These are phyloP conservation scores for Buxus sempervirens DNA, from an alignment of 164 flowering plant species.

Conservation along the genomic window DNA sequence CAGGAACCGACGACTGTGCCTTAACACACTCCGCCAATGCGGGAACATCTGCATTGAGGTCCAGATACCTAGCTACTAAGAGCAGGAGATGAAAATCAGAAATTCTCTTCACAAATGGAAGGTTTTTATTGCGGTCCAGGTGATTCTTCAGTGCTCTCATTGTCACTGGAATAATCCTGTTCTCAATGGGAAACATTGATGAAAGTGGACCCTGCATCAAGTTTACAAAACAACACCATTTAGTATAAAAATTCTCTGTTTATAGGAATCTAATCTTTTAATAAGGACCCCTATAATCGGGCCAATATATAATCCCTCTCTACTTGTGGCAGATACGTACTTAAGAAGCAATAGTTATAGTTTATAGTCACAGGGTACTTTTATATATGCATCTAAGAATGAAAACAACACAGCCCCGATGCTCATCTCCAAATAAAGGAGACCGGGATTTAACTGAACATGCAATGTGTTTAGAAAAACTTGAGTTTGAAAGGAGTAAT, in stretches of 20 bases:
- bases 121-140: constrained; percentile 57
- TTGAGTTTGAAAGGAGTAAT: too few relatives aligned
- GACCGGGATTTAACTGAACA: too few relatives aligned
- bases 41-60: constrained; percentile 65
- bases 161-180: constrained; percentile 49
- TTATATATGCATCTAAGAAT: too few relatives aligned
- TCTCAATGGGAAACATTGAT: constrained; percentile 75
- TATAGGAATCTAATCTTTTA: background rate
- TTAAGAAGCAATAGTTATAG: too few relatives aligned
- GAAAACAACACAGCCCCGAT: too few relatives aligned
- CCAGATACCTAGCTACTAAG: constrained; percentile 59
- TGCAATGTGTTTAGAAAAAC: too few relatives aligned
- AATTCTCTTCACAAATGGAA: constrained; percentile 76
- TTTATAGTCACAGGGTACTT: too few relatives aligned
- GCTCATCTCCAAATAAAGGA: too few relatives aligned
- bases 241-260: background rate
- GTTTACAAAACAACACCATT: background rate
- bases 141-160: constrained; percentile 66
- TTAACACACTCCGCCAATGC: constrained; percentile 72
- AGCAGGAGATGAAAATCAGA: constrained; percentile 87
- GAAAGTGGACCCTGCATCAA: constrained; percentile 79
- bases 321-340: too few relatives aligned
- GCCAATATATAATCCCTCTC: too few relatives aligned
- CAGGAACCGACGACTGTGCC: constrained; percentile 55
- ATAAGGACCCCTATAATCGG: too few relatives aligned